These are phyloP conservation scores for Punctularia strigosozonata DNA, from an alignment of 768 basidiomycete species.

Conservation along the genomic window DNA sequence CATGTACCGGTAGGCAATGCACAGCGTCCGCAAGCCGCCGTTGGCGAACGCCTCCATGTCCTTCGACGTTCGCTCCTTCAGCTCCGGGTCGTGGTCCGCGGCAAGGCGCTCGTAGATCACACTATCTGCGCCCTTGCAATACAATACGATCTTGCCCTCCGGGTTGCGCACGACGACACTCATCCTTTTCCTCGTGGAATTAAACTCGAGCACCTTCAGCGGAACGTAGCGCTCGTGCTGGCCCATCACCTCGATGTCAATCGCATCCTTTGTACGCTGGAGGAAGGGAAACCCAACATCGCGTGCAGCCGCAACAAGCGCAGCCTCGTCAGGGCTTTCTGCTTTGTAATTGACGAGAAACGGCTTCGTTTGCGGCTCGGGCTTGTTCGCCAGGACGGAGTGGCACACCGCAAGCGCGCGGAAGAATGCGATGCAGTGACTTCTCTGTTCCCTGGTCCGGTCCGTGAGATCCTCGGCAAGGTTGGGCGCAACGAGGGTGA, in stretches of 20 bases:
- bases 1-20: slow-evolving; percentile 73
- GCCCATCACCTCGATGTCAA: slow-evolving; percentile 91
- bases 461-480: slow-evolving; percentile 71
- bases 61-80: slow-evolving; percentile 69
- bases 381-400: slow-evolving; percentile 73
- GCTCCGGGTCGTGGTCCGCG: slow-evolving; percentile 54
- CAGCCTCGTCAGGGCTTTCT: slow-evolving; percentile 92
- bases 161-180: slow-evolving; percentile 82
- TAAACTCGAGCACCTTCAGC: slow-evolving; percentile 85
- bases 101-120: slow-evolving; percentile 84
- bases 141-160: slow-evolving; percentile 71
- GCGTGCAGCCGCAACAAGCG: slow-evolving; percentile 82
- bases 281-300: slow-evolving; percentile 93
- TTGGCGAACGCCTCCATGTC: slow-evolving; percentile 96
- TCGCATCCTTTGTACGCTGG: slow-evolving; percentile 51
- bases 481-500: slow-evolving; percentile 82
- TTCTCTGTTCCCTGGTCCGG: slow-evolving; percentile 44
- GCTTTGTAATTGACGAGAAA: slow-evolving; percentile 81
- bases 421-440: slow-evolving; percentile 74
- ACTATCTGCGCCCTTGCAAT: slow-evolving; percentile 95
- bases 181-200: slow-evolving; percentile 91
- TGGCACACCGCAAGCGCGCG: slow-evolving; percentile 93
- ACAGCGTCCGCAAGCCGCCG: slow-evolving; percentile 81
- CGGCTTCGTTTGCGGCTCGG: slow-evolving; percentile 49
- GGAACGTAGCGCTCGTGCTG: slow-evolving; percentile 72